phyloP scores from a whole-genome alignment of 805 yeast species.

The Isabelozyma heimii region DNA sequence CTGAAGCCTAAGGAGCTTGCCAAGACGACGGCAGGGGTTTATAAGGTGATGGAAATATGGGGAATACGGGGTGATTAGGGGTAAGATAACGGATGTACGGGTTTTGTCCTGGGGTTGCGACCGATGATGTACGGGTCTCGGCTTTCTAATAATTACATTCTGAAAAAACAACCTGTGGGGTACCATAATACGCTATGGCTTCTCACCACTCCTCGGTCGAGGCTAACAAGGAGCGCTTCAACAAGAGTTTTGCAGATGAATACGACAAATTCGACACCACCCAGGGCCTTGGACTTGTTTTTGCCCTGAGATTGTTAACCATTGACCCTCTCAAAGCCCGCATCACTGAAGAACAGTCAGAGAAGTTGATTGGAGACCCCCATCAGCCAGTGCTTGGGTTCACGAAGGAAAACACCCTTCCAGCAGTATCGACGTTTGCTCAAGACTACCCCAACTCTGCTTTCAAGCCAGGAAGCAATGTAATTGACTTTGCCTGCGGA shows the following conservation, averaged over 20 bases:
- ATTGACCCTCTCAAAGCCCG: constrained; percentile 12
- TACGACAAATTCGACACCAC: constrained; percentile 21
- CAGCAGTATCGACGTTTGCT: constrained; percentile 7
- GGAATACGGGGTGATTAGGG: no score
- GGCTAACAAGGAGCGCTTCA: constrained; percentile 18
- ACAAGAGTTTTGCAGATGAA: constrained; percentile 11
- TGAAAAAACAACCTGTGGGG: no score
- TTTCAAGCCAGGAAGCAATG: constrained; percentile 17
- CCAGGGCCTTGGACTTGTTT: constrained; percentile 12
- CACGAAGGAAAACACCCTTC: constrained; percentile 6
- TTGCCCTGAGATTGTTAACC: constrained; percentile 17
- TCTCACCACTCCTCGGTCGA: constrained; percentile 13
- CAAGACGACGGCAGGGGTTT: no score
- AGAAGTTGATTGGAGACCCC: constrained; percentile 11
- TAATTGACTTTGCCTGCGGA: constrained; percentile 45
- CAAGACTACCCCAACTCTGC: constrained; percentile 8
- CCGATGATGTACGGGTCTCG: no score
- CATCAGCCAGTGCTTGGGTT: constrained; percentile 8
- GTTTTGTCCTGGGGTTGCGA: no score
- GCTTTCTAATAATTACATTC: no score
- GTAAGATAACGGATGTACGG: no score
- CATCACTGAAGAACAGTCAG: constrained; percentile 10
- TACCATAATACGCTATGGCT: background rate
- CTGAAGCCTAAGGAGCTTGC: no score
- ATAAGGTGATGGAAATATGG: no score